Evolutionary conservation across 2,329 filamentous ascomycete species (phyloP), one percentile per base, ranked within the genome.

Genomic region (Colletotrichum graminicola): DNA sequence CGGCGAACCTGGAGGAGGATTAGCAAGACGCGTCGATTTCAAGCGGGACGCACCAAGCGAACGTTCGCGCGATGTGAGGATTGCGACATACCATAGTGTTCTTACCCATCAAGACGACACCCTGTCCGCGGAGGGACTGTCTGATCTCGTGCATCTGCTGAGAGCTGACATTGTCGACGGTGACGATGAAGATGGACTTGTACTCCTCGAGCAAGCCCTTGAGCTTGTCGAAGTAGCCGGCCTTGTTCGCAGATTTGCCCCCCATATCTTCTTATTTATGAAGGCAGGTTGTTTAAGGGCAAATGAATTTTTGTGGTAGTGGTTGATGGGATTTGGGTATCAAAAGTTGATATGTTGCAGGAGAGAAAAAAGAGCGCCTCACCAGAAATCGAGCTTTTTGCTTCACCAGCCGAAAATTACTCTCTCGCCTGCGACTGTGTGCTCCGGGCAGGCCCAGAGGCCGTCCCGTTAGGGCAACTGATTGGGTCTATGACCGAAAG

Each of bases 81-180:
- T 34, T 18, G 5, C 10, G 26, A 78, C 88, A 73, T 86, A 96
- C 95, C 96, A 99, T 99, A 86, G 96, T 99, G 92, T 99, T 99
- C 93, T 98, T 98, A 84, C 95, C 96, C 96, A 98, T 98, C 87
- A 99, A 90, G 80, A 99, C 95, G 79, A 98, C 93, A 86, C 91
- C 95, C 86, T 97, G 87, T 75, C 92, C 92, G 84, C 96, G 95
- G 84, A 99, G 93, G 81, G 94, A 87, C 81, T 92, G 87, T 85
- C 96, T 93, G 86, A 99, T 98, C 91, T 99, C 96, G 94, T 99
- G 96, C 97, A 99, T 99, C 92, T 99, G 97, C 92, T 99, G 96
- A 79, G 96, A 99, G 86, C 92, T 94, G 91, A 99, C 96, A 99
- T 98, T 99, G 94, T 98, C 94, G 83, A 95, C 92, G 83, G 91